Evolutionary conservation across 2,329 filamentous ascomycete species (phyloP).

Genomic region (Penicillium sp.): DNA sequence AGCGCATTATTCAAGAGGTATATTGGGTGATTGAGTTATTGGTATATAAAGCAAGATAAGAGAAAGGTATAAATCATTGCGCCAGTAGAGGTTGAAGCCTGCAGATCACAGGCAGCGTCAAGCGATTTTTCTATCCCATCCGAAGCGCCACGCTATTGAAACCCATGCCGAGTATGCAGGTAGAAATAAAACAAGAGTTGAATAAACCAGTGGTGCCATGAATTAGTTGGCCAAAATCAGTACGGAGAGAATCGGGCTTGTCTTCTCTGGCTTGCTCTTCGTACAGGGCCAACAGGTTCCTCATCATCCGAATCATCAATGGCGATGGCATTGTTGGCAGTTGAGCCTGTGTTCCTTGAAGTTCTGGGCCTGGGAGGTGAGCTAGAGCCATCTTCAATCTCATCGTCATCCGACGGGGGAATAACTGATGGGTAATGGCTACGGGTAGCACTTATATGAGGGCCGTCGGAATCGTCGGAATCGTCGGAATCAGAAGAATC

Average conservation of each 20-base stretch:
- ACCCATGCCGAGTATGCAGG: conserved; percentile 3
- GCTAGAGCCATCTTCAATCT: conserved; percentile 8
- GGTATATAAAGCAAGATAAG: not conserved
- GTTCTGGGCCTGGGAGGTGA: conserved; percentile 10
- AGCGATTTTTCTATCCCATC: conserved; percentile 15
- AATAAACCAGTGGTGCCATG: not conserved
- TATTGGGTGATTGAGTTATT: not conserved
- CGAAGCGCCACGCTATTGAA: conserved; percentile 21
- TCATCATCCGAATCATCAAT: conserved; percentile 25
- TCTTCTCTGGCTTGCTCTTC: conserved; percentile 20
- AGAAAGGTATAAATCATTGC: not conserved
- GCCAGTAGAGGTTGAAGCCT: not conserved
- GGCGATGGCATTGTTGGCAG: conserved; percentile 17
- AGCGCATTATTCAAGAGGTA: not conserved
- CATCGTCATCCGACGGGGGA: conserved; percentile 4
- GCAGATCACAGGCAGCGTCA: conserved; percentile 4
- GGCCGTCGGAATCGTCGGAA: not conserved
- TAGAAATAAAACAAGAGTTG: not conserved
- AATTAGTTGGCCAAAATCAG: conserved; percentile 5
- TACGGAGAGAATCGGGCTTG: conserved; percentile 22
- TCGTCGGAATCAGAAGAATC: not conserved
- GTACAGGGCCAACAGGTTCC: conserved; percentile 24
- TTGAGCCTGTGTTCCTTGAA: conserved; percentile 7
- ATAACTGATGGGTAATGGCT: not conserved
- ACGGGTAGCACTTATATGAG: not conserved